Percentiles rank a stretch among this genome's conserved stretches.
Evolutionary conservation across 768 basidiomycete genomes (phyloP).

Genomic region (Mycena rosella): DNA sequence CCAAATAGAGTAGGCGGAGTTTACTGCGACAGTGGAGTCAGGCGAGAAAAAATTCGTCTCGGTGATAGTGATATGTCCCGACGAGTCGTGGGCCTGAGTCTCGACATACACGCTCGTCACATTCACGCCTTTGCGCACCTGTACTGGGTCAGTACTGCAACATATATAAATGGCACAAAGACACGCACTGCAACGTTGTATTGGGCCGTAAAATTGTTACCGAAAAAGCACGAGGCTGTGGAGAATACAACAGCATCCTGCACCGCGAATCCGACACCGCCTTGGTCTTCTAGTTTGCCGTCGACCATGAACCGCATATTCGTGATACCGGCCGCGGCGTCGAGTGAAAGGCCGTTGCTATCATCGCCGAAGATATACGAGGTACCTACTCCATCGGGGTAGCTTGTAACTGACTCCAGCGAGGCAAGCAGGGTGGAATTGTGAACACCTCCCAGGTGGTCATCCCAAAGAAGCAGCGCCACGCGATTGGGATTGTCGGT

Average conservation of each 20-base stretch:
- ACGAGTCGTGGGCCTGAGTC: conserved; percentile 5
- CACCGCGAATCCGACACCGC: conserved; percentile 20
- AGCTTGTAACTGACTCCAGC: conserved; percentile 9
- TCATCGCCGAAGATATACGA: conserved; percentile 13
- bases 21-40: conserved; percentile 6
- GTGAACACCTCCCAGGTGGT: conserved; percentile 13
- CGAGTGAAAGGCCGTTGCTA: not conserved
- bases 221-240: conserved; percentile 16
- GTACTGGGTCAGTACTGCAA: conserved; percentile 8
- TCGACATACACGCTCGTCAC: conserved; percentile 21
- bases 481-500: conserved; percentile 9
- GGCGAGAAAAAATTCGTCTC: conserved; percentile 9
- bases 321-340: conserved; percentile 14
- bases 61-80: not conserved
- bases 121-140: conserved; percentile 23
- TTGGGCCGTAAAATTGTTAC: conserved; percentile 2
- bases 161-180: conserved; percentile 3
- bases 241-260: conserved; percentile 19
- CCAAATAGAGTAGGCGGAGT: conserved; percentile 23
- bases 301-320: conserved; percentile 20
- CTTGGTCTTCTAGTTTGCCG: conserved; percentile 21
- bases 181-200: conserved; percentile 23
- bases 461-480: conserved; percentile 16
- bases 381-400: conserved; percentile 11
- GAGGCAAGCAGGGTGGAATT: conserved; percentile 14